phyloP scores from a whole-genome alignment of 306 rosid genomes.

The Cucurbita maxima region DNA sequence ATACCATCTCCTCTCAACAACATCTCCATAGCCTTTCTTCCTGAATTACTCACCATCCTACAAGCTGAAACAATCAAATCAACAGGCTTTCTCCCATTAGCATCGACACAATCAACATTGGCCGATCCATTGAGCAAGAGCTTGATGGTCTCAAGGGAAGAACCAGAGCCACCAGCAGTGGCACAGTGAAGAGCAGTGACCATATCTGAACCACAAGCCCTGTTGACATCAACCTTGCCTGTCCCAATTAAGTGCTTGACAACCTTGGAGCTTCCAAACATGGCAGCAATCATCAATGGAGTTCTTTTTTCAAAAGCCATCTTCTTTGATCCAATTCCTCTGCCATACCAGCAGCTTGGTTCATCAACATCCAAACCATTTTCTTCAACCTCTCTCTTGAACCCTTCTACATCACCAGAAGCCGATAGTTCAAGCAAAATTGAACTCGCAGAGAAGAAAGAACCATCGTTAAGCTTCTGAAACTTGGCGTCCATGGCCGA shows the following conservation, averaged over 20 bases:
- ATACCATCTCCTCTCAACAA: slow-evolving; percentile 38
- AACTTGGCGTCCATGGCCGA: slow-evolving; percentile 44
- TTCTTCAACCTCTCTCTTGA: slow-evolving; percentile 52
- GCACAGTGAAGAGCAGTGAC: slow-evolving; percentile 95
- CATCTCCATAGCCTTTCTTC: slow-evolving; percentile 63
- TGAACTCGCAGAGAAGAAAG: slow-evolving; percentile 17
- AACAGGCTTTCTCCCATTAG: slow-evolving; percentile 44
- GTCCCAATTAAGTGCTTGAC: slow-evolving; percentile 45
- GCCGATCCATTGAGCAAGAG: slow-evolving; percentile 72
- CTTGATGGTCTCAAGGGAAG: slow-evolving; percentile 53
- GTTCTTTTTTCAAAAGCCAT: slow-evolving; percentile 87
- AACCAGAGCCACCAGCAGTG: slow-evolving; percentile 56
- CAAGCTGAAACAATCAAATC: slow-evolving; percentile 48
- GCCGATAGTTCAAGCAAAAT: slow-evolving; percentile 77
- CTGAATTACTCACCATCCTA: slow-evolving; percentile 23
- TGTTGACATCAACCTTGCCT: slow-evolving; percentile 56
- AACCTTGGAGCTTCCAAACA: slow-evolving; percentile 65
- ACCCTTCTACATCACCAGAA: slow-evolving; percentile 52
- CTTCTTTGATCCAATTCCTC: slow-evolving; percentile 77
- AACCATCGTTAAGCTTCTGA: slow-evolving; percentile 33
- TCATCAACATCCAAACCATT: slow-evolving; percentile 48
- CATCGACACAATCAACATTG: slow-evolving; percentile 37
- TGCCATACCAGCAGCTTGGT: slow-evolving; percentile 77
- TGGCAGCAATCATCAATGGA: slow-evolving; percentile 84
- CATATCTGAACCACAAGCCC: slow-evolving; percentile 57